phyloP scores from a whole-genome alignment of 2,329 filamentous ascomycete species.

The Hypoxylon sp. region DNA sequence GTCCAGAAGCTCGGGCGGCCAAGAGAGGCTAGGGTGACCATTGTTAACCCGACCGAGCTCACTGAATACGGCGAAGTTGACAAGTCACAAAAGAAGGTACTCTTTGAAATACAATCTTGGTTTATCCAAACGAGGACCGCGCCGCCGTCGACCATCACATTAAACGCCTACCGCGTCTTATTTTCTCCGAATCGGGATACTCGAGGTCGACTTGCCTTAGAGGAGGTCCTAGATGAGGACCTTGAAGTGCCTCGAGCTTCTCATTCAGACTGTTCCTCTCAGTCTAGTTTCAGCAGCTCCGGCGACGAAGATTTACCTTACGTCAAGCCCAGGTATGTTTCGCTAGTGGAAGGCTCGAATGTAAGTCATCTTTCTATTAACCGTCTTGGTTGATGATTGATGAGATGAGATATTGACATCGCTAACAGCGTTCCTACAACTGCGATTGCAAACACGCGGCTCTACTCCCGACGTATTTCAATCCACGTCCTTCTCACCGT shows the following conservation, averaged over 20 bases:
- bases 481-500: constrained; percentile 42
- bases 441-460: constrained; percentile 44
- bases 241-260: constrained; percentile 9
- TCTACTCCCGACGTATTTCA: constrained; percentile 42
- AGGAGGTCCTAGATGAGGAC: constrained; percentile 25
- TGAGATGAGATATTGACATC: constrained; percentile 13
- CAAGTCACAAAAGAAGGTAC: constrained; percentile 30
- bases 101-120: constrained; percentile 43
- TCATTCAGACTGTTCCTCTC: constrained; percentile 26
- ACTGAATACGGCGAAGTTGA: constrained; percentile 23
- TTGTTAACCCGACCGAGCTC: constrained; percentile 30
- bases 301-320: constrained; percentile 34
- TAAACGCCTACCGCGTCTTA: constrained; percentile 20
- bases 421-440: constrained; percentile 30
- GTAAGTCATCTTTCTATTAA: constrained; percentile 15
- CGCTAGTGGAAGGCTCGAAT: constrained; percentile 6
- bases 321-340: constrained; percentile 21
- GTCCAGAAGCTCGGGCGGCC: constrained; percentile 35
- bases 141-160: constrained; percentile 5
- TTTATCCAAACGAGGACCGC: constrained; percentile 20
- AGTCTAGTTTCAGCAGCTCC: constrained; percentile 17
- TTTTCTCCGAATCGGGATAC: constrained; percentile 27
- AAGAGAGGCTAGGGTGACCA: constrained; percentile 20
- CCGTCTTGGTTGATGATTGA: not conserved
- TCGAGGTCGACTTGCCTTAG: constrained; percentile 16